These are phyloP conservation scores for Fusarium sp. DNA, from an alignment of 2,329 filamentous ascomycete genomes.

Conservation along the genomic window DNA sequence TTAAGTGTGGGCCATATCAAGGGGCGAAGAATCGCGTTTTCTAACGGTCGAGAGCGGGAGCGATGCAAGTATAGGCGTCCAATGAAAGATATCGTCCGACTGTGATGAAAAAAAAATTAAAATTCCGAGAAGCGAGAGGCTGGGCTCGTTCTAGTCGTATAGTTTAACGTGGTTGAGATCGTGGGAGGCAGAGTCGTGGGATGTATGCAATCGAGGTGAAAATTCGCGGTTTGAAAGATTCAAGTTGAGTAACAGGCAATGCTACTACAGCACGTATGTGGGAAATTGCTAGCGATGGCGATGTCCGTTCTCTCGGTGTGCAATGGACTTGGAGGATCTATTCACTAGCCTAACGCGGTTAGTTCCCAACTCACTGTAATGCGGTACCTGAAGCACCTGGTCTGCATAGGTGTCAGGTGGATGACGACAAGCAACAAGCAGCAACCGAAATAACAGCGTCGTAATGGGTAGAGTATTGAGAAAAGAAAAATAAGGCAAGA, in stretches of 20 bases:
- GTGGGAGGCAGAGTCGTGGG: constrained; percentile 16
- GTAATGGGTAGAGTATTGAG: neutral
- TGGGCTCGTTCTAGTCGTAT: constrained; percentile 8
- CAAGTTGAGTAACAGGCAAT: constrained; percentile 38
- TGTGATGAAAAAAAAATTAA: neutral
- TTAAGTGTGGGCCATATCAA: constrained; percentile 47
- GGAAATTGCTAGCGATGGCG: constrained; percentile 55
- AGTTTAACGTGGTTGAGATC: constrained; percentile 14
- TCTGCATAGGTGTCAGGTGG: constrained; percentile 21
- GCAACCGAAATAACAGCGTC: constrained; percentile 23
- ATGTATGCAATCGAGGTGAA: constrained; percentile 19
- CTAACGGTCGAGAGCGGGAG: constrained; percentile 20
- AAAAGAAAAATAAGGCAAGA: neutral
- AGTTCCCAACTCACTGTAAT: constrained; percentile 32
- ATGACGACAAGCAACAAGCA: constrained; percentile 26
- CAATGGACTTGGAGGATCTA: constrained; percentile 34
- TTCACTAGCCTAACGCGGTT: constrained; percentile 42
- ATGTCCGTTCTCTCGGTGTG: constrained; percentile 45
- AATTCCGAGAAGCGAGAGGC: neutral
- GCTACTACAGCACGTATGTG: constrained; percentile 47
- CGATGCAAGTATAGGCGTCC: constrained; percentile 5
- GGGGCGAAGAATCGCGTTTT: constrained; percentile 35
- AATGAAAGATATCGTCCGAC: neutral
- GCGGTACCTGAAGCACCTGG: constrained; percentile 45
- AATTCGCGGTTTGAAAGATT: constrained; percentile 38